Evolutionary conservation across 306 rosid species (phyloP).

Genomic region (Vigna mungo): DNA sequence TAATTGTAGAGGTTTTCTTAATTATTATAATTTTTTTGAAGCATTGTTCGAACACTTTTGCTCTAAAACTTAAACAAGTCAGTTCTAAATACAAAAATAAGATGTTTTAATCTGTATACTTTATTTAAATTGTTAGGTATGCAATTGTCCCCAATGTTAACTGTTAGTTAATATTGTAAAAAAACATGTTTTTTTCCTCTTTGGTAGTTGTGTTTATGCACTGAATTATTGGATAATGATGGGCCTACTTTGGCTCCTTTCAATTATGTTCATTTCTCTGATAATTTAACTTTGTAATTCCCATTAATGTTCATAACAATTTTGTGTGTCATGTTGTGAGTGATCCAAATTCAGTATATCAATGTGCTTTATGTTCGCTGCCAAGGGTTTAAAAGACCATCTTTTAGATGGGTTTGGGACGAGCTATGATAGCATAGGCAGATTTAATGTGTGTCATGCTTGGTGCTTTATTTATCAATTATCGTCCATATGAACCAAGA

Average conservation of each 20-base stretch:
- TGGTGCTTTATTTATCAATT: slow-evolving; percentile 1
- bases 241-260: not conserved
- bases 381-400: not conserved
- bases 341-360: not conserved
- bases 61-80: not conserved
- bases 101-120: not conserved
- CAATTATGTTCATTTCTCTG: slow-evolving; percentile 2
- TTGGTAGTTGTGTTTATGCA: not conserved
- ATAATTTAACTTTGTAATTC: not conserved
- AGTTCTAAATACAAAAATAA: not conserved
- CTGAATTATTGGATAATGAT: not conserved
- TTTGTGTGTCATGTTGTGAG: not conserved
- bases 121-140: not conserved
- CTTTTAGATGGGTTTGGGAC: no score
- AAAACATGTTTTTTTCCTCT: not conserved
- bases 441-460: not conserved
- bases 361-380: not conserved
- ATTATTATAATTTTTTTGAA: not conserved
- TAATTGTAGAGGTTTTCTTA: not conserved
- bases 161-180: not conserved
- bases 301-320: not conserved
- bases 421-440: no score
- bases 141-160: not conserved
- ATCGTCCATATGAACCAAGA: not conserved
- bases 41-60: not conserved